Conservation (phyloP, 2,329 filamentous ascomycete species). For the Mollisiaceae sp. region DNA sequence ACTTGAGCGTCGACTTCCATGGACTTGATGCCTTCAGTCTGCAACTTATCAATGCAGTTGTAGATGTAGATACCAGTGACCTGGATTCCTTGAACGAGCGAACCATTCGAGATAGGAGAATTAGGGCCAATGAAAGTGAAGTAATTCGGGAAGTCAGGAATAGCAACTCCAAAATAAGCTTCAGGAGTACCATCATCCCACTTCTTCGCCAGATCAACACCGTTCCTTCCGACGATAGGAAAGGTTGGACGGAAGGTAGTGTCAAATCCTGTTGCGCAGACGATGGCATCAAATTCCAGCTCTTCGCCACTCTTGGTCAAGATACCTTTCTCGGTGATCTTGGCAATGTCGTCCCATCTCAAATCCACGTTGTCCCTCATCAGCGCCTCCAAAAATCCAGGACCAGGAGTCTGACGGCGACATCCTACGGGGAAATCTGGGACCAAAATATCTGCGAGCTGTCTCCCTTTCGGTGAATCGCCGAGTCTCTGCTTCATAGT, state of each 20-base stretch:
- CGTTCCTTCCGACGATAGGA: slow-evolving; percentile 5
- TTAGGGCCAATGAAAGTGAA: slow-evolving; percentile 39
- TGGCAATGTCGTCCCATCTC: slow-evolving; percentile 43
- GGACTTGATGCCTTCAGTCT: slow-evolving; percentile 41
- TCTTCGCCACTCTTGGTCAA: slow-evolving; percentile 35
- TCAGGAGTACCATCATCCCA: slow-evolving; percentile 3
- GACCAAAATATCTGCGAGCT: slow-evolving; percentile 33
- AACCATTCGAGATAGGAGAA: slow-evolving; percentile 34
- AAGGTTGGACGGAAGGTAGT: slow-evolving; percentile 15
- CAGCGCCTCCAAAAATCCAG: slow-evolving; percentile 53
- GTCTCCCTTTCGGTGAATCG: not conserved
- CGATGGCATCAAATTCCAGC: slow-evolving; percentile 36
- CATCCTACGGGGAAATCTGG: slow-evolving; percentile 42
- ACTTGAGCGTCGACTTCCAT: not conserved
- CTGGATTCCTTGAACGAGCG: slow-evolving; percentile 35
- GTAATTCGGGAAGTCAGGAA: slow-evolving; percentile 38
- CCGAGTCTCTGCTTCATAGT: slow-evolving; percentile 2
- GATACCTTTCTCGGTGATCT: slow-evolving; percentile 44
- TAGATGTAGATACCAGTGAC: slow-evolving; percentile 44
- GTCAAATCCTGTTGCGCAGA: slow-evolving; percentile 36
- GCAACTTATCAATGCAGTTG: slow-evolving; percentile 41
- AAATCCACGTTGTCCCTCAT: slow-evolving; percentile 49
- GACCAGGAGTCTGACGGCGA: slow-evolving; percentile 52
- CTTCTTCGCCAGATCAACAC: not conserved
- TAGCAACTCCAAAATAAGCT: slow-evolving; percentile 29